Evolutionary conservation across 192 early-diverging fungal species (phyloP), one percentile per base, ranked within the genome.

Genomic region (Irineochytrium annulatum): DNA sequence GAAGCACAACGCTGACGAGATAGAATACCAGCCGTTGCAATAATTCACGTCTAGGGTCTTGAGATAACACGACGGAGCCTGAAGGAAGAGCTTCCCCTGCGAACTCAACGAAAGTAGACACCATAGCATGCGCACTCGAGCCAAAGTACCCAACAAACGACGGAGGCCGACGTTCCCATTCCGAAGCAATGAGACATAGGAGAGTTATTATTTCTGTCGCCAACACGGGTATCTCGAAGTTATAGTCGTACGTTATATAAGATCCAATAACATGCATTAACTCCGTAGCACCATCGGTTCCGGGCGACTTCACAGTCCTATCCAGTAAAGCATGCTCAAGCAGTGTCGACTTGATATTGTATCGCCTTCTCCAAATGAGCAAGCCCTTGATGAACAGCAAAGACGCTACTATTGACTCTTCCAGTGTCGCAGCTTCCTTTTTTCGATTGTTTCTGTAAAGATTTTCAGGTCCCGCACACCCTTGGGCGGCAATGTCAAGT

Each of bases 141-240:
- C 78, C 78, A 65, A 80, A 74, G 62, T 78, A 78, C 28, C 78
- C 76, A 24, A 73, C 60, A 43, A 80, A 73, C 2, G 76, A 80
- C 1, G 76, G 75, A 6, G 75, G 76, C 13, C 69, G 55, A 5
- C 70, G 75, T 5, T 65, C 65, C 76, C 75, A 77, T 35, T 70
- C 71, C 3, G 66, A 43, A 1, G 78, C 69, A 5, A 77, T 54
- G 20, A 55, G 57, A 52, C 72, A 75, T 2, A 80, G 66, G 5
- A 80, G 56, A n/a, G 77, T 73, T 11, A 78, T 46, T 43, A 54
- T 48, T 49, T 80, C 60, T 0, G 66, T 52, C 8, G 70, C 57
- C 5, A 73, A 55, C 26, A 55, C 1, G 1, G 75, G 69, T 17
- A 80, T 27, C 3, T 48, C 31, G 5, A 62, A 43, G 55, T 71